Evolutionary conservation across 345 rosid genomes (phyloP), one percentile per base, ranked within the genome.

Genomic region (Syzygium grande): DNA sequence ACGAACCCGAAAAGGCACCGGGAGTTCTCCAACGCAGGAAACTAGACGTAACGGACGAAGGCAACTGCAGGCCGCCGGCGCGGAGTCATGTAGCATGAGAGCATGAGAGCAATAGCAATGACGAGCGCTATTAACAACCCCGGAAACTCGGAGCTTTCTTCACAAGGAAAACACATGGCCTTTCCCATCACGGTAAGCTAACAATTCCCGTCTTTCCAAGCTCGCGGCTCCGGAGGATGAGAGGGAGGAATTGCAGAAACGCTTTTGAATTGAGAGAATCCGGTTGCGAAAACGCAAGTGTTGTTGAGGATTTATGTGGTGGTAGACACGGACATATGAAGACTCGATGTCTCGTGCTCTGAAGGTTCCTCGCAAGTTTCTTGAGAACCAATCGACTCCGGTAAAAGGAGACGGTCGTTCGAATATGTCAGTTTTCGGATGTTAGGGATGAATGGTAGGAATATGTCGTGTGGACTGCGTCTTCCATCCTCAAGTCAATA

Each of bases 31-130:
- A 41, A 73, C 9, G 7, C 80, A 1, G 80, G 49, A 9, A 34
- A 73, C 11, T 34, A 34, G 46, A 0, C 0, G 14, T 9, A 34
- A 73, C 49, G 25, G 19, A 19, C 0, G 7, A n/a, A n/a, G n/a
- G 7, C 49, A 38, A 73, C 1, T 10, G 38, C 2, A 1, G 15
- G 27, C 25, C 27, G 83, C 49, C 49, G 49, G 49, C 49, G 49
- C 1, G 83, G 83, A 21, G 83, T 73, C 27, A 27, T 22, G 49
- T 2, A 34, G 49, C 83, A 73, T 4, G 49, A 9, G 49, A 73
- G 25, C 83, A 73, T 73, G 83, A 73, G 83, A 21, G 49, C 83
- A 3, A 73, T 0, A 21, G 83, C 83, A 10, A 73, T 9, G 49
- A 73, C 27, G 0, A 73, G 83, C 49, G 83, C 83, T 73, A 73